Evolutionary conservation across 2,329 filamentous ascomycete genomes (phyloP), one percentile per base, ranked within the genome.

Genomic region (Bipolaris gigantea): DNA sequence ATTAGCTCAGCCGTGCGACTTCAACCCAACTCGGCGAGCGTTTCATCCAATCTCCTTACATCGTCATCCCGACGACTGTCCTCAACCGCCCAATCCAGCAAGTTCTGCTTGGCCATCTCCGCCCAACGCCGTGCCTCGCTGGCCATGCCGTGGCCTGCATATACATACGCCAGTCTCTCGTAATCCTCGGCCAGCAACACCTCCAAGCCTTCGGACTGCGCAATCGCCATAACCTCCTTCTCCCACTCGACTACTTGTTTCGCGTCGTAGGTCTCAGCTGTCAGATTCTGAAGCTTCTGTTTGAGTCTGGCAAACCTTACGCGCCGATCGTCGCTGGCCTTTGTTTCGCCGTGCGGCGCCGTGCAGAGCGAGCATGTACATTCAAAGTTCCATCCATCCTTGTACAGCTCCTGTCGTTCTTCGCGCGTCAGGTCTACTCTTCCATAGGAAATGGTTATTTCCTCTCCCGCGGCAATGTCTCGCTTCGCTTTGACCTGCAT

Each of bases 101-200:
- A 47, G 49, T 56, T 66, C 30, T 59, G 45, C 35, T 46, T 65
- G 0, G 64, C 63, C 47, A 57, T 66, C 15, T 47, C 44, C 1
- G 63, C 64, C 63, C 63, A 67, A 25, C 32, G 18, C 23, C 46
- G 53, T 13, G 64, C 63, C 23, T 66, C 60, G 15, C 45, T 34
- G 11, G 44, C 16, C 50, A 55, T 56, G 9, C 59, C 62, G 25
- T 59, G 50, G 11, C 62, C 60, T 10, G 60, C 56, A 52, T 67
- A 62, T 19, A 66, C 63, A 48, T 67, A 67, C n/a, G 63, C 63
- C 53, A 67, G 43, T 41, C 64, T 60, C 49, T 67, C 64, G 34
- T 63, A 57, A 36, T 67, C 64, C 19, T 54, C 57, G 9, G 63
- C 62, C 8, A 66, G 41, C 48, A 67, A 30, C 21, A 56, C 49